These are phyloP conservation scores for Phytomonas serpens DNA, from an alignment of 208 protist species.

Conservation along the genomic window DNA sequence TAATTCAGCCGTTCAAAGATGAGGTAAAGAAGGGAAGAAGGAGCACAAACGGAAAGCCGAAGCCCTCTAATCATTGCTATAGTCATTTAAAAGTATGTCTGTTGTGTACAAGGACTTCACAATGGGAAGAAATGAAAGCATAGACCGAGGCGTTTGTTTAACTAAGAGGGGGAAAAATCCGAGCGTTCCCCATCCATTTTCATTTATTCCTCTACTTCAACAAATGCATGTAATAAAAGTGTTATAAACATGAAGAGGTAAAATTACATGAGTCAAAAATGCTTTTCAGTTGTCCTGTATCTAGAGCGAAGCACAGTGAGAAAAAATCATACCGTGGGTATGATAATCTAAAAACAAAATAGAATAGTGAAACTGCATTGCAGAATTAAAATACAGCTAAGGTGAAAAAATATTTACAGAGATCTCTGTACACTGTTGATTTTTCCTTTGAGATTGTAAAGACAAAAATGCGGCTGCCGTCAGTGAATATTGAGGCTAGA, in stretches of 20 bases:
- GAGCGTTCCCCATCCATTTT: background rate
- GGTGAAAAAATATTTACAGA: background rate
- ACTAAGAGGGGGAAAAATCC: background rate
- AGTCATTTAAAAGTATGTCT: background rate
- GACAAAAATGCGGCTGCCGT: background rate
- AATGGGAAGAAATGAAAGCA: background rate
- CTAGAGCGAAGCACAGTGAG: background rate
- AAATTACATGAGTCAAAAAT: background rate
- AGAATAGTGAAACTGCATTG: background rate
- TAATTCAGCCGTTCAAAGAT: background rate
- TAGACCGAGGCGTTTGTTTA: background rate
- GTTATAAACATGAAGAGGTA: background rate
- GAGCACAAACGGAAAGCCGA: background rate
- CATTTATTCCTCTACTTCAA: background rate
- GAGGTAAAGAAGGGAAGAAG: background rate
- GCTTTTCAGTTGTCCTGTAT: background rate
- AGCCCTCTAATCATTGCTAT: background rate
- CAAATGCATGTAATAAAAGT: background rate
- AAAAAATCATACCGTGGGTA: background rate
- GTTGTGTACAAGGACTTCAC: background rate
- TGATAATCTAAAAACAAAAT: background rate
- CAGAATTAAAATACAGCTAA: background rate
- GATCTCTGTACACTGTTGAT: background rate
- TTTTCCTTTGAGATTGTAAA: background rate
- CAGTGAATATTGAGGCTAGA: background rate